These are phyloP conservation scores for Pleomassaria siparia DNA, from an alignment of 2,329 filamentous ascomycete genomes.

Conservation along the genomic window DNA sequence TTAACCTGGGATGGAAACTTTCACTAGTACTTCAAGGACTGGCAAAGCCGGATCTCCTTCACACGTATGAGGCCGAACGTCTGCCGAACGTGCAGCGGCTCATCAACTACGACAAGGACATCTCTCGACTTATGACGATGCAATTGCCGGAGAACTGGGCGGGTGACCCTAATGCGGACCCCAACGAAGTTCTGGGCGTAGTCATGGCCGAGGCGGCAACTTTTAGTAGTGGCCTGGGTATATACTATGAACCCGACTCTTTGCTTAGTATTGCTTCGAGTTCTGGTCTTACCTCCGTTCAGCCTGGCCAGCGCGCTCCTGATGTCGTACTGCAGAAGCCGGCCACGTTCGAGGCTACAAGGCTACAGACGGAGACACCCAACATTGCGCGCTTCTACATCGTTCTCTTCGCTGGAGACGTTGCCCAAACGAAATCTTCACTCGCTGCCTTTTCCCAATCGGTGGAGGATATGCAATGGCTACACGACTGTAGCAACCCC, in stretches of 20 bases:
- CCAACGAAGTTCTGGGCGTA: conserved; percentile 26
- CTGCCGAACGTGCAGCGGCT: conserved; percentile 50
- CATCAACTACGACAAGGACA: conserved; percentile 40
- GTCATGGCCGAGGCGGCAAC: conserved; percentile 31
- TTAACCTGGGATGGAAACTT: conserved; percentile 60
- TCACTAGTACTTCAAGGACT: conserved; percentile 47
- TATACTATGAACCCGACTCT: conserved; percentile 38
- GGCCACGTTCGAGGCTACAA: conserved; percentile 47
- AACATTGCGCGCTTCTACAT: conserved; percentile 49
- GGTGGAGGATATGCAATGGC: conserved; percentile 9
- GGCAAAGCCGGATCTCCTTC: conserved; percentile 45
- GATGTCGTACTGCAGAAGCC: conserved; percentile 51
- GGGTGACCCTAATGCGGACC: conserved; percentile 30
- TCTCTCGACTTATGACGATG: conserved; percentile 37
- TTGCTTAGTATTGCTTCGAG: conserved; percentile 32
- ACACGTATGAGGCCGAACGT: conserved; percentile 53
- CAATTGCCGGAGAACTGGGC: conserved; percentile 39
- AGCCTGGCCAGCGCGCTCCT: conserved; percentile 49
- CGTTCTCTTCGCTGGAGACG: conserved; percentile 45
- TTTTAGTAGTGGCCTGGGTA: conserved; percentile 37
- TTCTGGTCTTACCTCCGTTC: conserved; percentile 15
- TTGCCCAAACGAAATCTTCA: conserved; percentile 13
- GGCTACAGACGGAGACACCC: conserved; percentile 49
- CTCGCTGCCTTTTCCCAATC: conserved; percentile 16
- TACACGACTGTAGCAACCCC: conserved; percentile 14